Base-by-base conservation (phyloP, 495 filamentous ascomycete genomes). In the Glarea lozoyensis region DNA sequence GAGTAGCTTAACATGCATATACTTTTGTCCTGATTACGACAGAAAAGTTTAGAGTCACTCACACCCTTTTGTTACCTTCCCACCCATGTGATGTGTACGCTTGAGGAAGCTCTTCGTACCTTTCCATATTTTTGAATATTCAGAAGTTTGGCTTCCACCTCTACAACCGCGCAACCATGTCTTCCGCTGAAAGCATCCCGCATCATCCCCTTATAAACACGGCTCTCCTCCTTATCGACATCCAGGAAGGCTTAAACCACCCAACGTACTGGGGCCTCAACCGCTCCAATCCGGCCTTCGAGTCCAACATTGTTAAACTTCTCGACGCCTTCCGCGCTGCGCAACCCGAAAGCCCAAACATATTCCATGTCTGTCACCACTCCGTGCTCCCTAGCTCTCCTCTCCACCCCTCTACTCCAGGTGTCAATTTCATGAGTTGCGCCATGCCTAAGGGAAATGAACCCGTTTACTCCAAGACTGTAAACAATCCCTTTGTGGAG, bases 201-300 rank as follows among this genome's bases (percentile, higher is more conserved):
- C n/a, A n/a, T n/a, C n/a, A n/a, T n/a, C 25, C 25, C 7, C 25
- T 29, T 7, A 7, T n/a, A 29, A 7, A 35, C 31, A 76, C 73
- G 0, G 73, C 72, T 10, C 60, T 78, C 17, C 56, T 79, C 45
- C 60, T 80, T 34, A 76, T 80, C 40, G 73, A 80, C 60, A 71
- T 75, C 51, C 74, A 80, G 58, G 51, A 60, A 13, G 73, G 57
- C 52, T 72, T 78, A 49, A 54, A 48, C 24, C 57, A 33, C 12
- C 25, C 40, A 10, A 42, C 30, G 1, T 24, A 29, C 43, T 46
- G 67, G 60, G 70, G 72, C 23, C 42, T 56, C 11, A 43, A 43
- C 4, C 66, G 68, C 32, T 69, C 64, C 49, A 72, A 70, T 42
- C 65, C 68, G 3, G 40, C 52, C 27, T 72, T 67, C 40, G 64